Conservation (phyloP, 169 alveolate species). For the Babesia bovis region DNA sequence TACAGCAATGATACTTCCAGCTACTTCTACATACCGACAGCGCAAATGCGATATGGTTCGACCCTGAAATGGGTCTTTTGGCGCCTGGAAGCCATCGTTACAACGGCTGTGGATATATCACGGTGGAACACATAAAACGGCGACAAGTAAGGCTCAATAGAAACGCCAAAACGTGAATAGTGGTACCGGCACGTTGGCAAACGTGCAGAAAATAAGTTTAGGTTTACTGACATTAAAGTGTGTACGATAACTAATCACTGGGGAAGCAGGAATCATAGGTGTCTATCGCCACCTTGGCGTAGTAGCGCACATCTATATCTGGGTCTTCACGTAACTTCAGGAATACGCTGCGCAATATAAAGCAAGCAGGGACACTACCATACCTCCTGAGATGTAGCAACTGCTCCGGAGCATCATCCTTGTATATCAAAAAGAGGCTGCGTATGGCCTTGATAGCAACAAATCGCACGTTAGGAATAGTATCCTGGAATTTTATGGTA, state of each 20-base stretch:
- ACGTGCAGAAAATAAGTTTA: background rate
- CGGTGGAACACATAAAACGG: background rate
- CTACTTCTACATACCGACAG: slow-evolving; percentile 45
- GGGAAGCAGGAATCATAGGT: slow-evolving; percentile 48
- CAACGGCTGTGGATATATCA: background rate
- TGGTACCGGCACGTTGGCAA: background rate
- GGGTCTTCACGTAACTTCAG: slow-evolving; percentile 56
- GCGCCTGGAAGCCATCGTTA: slow-evolving; percentile 53
- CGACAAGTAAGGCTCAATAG: slow-evolving; percentile 1
- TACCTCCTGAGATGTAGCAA: slow-evolving; percentile 42
- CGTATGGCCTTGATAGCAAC: slow-evolving; percentile 56
- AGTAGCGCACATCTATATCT: slow-evolving; percentile 62
- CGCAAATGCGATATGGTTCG: slow-evolving; percentile 66
- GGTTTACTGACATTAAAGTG: slow-evolving; percentile 13
- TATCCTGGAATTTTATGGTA: slow-evolving; percentile 11
- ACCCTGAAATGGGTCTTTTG: slow-evolving; percentile 44
- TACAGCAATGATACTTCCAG: background rate
- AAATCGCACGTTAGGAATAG: slow-evolving; percentile 56
- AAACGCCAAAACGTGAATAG: background rate
- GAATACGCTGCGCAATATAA: slow-evolving; percentile 34
- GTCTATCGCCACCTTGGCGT: slow-evolving; percentile 55
- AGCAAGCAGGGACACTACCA: background rate
- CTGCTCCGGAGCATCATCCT: slow-evolving; percentile 52
- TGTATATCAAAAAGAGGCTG: slow-evolving; percentile 55
- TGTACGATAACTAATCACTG: slow-evolving; percentile 9